A percentile compares a stretch with the other conserved stretches of the same genome.
phyloP scores from a whole-genome alignment of 2,329 filamentous ascomycete species.

The Xylaria sp. region DNA sequence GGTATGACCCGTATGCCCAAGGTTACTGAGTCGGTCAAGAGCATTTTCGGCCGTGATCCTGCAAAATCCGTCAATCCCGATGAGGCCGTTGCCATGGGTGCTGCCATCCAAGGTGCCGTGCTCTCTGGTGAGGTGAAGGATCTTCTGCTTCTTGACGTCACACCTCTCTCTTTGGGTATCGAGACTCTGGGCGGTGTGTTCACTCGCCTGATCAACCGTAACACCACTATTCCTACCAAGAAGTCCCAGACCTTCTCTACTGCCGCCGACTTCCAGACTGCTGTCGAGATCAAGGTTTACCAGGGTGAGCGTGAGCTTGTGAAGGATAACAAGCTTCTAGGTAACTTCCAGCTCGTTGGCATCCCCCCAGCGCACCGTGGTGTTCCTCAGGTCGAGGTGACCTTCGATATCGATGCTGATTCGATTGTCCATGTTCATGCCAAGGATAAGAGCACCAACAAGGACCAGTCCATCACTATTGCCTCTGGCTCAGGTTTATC shows the following conservation, averaged over 20 bases:
- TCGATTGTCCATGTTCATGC: constrained; percentile 97
- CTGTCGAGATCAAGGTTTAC: constrained; percentile 99
- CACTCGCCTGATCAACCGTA: constrained; percentile 97
- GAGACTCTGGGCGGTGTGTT: constrained; percentile 98
- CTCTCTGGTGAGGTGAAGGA: constrained; percentile 97
- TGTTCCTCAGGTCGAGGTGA: constrained; percentile 96
- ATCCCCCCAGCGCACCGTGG: constrained; percentile 96
- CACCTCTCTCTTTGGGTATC: constrained; percentile 95
- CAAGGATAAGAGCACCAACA: constrained; percentile 99
- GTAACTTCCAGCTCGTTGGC: constrained; percentile 99
- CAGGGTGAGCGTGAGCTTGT: constrained; percentile 99
- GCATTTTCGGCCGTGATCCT: constrained; percentile 94
- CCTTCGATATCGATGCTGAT: constrained; percentile 98
- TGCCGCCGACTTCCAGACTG: constrained; percentile 96
- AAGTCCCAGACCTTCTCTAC: constrained; percentile 99
- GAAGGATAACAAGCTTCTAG: constrained; percentile 97
- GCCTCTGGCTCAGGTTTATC: constrained; percentile 97
- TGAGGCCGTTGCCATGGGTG: constrained; percentile 97
- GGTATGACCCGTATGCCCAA: constrained; percentile 99
- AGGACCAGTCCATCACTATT: constrained; percentile 99
- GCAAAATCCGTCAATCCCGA: constrained; percentile 99
- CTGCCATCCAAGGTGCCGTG: constrained; percentile 95
- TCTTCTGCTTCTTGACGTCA: constrained; percentile 93
- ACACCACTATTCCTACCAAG: constrained; percentile 99
- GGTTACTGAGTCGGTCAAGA: constrained; percentile 95